A percentile compares a stretch with the other conserved stretches of the same genome.
phyloP scores from a whole-genome alignment of 169 alveolate genomes.

The Plasmodium reichenowi region DNA sequence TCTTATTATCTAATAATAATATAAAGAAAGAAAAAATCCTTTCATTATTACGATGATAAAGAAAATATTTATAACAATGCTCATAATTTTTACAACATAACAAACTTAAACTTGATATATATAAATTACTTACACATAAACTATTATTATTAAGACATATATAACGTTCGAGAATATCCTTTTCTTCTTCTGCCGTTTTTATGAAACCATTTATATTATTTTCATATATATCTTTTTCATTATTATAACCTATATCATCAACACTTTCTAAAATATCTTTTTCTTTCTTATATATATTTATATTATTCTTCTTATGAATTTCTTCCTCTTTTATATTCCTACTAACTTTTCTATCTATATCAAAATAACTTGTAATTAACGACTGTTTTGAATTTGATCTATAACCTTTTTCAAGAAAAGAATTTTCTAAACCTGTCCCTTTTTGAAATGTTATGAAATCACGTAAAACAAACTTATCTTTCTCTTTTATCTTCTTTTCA shows the following conservation, averaged over 20 bases:
- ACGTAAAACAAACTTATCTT: background rate
- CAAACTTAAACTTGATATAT: constrained; percentile 18
- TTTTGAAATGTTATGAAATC: too few species aligned
- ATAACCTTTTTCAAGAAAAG: too few species aligned
- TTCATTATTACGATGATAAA: constrained; percentile 14
- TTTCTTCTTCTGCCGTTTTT: background rate
- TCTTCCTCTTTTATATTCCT: background rate
- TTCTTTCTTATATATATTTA: background rate
- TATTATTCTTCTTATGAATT: background rate
- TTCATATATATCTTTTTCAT: background rate
- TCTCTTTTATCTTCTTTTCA: background rate
- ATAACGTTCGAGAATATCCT: constrained; percentile 7
- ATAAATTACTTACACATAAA: constrained; percentile 1
- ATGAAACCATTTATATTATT: too few species aligned
- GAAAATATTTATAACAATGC: constrained; percentile 28
- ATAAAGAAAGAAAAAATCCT: constrained; percentile 27
- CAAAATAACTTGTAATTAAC: too few species aligned
- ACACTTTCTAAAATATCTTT: background rate
- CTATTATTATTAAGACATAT: constrained; percentile 6
- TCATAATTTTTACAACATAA: constrained; percentile 57
- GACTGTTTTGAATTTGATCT: too few species aligned
- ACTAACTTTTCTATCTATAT: background rate
- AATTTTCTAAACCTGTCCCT: too few species aligned
- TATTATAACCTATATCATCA: background rate
- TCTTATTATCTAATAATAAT: constrained; percentile 11